phyloP scores from a whole-genome alignment of 768 basidiomycete species.

The Amanita pseudoporphyria region DNA sequence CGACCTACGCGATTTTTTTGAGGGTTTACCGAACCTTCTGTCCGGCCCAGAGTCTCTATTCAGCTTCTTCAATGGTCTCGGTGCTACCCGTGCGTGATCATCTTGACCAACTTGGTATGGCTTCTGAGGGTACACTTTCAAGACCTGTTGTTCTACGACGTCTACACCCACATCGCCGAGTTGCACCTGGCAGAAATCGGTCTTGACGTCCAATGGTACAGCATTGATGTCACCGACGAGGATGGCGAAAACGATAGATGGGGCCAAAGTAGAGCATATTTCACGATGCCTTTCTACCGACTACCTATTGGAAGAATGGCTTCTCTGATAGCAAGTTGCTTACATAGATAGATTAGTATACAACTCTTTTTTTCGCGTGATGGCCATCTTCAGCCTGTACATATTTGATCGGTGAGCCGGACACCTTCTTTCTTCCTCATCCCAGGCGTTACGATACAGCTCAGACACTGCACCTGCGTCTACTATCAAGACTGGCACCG shows the following conservation, averaged over 20 bases:
- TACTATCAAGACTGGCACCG: constrained; percentile 97
- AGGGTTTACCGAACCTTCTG: constrained; percentile 66
- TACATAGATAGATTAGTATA: too few species aligned
- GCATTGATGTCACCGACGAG: constrained; percentile 52
- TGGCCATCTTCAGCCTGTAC: constrained; percentile 91
- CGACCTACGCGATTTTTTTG: constrained; percentile 78
- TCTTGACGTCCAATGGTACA: constrained; percentile 69
- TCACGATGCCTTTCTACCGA: constrained; percentile 66
- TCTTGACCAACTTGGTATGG: not conserved
- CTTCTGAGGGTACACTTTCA: constrained; percentile 7
- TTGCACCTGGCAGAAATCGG: constrained; percentile 81
- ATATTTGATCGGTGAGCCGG: constrained; percentile 71
- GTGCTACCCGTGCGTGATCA: constrained; percentile 73
- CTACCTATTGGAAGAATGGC: constrained; percentile 42
- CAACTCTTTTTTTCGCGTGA: constrained; percentile 19
- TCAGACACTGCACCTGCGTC: constrained; percentile 82
- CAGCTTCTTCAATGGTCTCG: constrained; percentile 96
- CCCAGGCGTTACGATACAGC: not conserved
- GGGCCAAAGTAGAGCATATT: constrained; percentile 71
- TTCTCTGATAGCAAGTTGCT: constrained; percentile 7
- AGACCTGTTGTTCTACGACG: constrained; percentile 88
- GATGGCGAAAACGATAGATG: constrained; percentile 51
- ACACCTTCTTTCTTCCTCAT: not conserved
- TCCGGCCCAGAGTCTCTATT: constrained; percentile 67
- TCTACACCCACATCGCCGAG: constrained; percentile 79